Base-by-base conservation (phyloP, 169 alveolate species). In the Babesia ovata region DNA sequence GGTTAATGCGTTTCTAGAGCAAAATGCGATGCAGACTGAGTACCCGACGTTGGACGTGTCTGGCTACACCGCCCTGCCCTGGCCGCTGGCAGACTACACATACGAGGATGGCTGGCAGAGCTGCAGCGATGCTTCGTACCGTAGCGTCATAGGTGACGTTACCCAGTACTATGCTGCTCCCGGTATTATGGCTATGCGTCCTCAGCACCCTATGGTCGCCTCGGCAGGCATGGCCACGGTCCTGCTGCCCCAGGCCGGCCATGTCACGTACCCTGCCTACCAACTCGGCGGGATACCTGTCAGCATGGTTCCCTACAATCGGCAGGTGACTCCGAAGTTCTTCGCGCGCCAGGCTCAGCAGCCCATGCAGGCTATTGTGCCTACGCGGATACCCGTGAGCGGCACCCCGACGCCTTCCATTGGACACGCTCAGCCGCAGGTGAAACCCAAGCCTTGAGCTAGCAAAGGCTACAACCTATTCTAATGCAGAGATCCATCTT, bases 131-230 rank as follows among this genome's bases (percentile, higher is more conserved):
- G 48, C 45, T n/a, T 70, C 84, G 70, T 79, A 79, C 83, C 65
- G 87, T 22, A 75, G 42, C 70, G 26, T 79, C 46, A 33, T 79
- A 24, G 87, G 87, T 28, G 87, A 79, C 52, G 28, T 79, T 7
- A 49, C 54, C 24, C 54, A 28, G 61, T 26, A 70, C 17, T 46
- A 63, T 22, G 52, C 28, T 16, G 61, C 48, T 14, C 71, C 42
- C 39, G 42, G 67, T 14, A 39, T 54, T 17, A 21, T 79, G 48
- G 75, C 75, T n/a, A 79, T 79, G 75, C 48, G 83, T 10, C 78
- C 75, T 12, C 75, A 54, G 48, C 83, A 79, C 33, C 67, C 71
- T 17, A 57, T 79, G 70, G 63, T 71, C 19, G 60, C 78, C 24
- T n/a, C 69, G 11, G 57, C 76, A 16, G 77, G 73, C 39, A 39